phyloP scores from a whole-genome alignment of 129 eudicot genomes.

The Chrysanthemum makinoi region DNA sequence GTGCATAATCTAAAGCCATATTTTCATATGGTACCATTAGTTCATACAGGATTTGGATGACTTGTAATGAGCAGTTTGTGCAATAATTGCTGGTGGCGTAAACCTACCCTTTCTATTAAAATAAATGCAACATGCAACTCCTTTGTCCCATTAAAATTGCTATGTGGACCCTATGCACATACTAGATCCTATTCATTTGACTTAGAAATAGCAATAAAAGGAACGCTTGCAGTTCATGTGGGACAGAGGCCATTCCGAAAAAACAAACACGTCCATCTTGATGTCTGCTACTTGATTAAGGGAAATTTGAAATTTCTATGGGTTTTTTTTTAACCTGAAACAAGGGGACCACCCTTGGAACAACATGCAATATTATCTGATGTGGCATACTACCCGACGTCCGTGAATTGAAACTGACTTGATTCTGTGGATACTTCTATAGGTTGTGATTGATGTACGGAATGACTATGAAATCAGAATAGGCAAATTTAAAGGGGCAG shows the following conservation, averaged over 20 bases:
- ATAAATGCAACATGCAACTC: background rate
- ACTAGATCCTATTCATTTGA: conserved; percentile 8
- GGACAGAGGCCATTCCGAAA: background rate
- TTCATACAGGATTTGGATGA: background rate
- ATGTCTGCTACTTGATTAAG: conserved; percentile 2
- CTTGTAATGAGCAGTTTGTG: background rate
- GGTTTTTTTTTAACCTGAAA: background rate
- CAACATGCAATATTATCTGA: conserved; percentile 1
- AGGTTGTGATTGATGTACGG: conserved; percentile 98
- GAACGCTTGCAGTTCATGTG: background rate
- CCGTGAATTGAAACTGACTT: conserved; percentile 2
- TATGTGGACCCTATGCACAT: background rate
- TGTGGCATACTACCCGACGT: conserved; percentile 6
- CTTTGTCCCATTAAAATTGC: background rate
- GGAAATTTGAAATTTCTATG: conserved; percentile 1
- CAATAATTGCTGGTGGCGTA: background rate
- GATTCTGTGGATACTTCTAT: background rate
- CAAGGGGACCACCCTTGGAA: conserved; percentile 16
- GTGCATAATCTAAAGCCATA: too few species aligned
- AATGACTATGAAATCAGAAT: conserved; percentile 93
- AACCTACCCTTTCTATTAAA: background rate
- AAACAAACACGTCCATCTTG: conserved; percentile 12
- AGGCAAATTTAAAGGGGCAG: conserved; percentile 88
- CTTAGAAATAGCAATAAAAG: background rate
- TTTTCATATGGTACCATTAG: background rate